A percentile compares a stretch with the other conserved stretches of the same genome.
These are phyloP conservation scores for Rhynchosporium agropyri DNA, from an alignment of 2,329 filamentous ascomycete genomes.

Conservation along the genomic window DNA sequence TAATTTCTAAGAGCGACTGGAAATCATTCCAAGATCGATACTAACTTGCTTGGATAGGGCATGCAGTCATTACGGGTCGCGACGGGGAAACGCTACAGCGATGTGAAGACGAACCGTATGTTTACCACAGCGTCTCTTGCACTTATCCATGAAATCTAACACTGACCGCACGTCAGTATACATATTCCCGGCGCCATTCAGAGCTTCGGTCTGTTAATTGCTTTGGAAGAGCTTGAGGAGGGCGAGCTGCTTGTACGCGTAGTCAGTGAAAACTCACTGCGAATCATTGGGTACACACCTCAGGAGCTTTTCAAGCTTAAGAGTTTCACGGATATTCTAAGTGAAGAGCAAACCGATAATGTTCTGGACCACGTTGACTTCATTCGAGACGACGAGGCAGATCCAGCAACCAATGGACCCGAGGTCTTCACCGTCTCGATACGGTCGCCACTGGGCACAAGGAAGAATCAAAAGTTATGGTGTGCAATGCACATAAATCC, in stretches of 20 bases:
- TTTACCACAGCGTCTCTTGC: background rate
- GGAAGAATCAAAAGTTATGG: conserved; percentile 71
- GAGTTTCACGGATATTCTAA: conserved; percentile 82
- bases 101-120: conserved; percentile 80
- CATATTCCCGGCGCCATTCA: conserved; percentile 84
- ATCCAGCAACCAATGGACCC: conserved; percentile 74
- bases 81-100: conserved; percentile 71
- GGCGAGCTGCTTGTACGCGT: conserved; percentile 71
- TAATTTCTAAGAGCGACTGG: too few relatives aligned
- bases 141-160: background rate
- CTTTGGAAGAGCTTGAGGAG: conserved; percentile 69
- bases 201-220: conserved; percentile 76
- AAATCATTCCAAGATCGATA: too few relatives aligned
- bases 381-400: conserved; percentile 78
- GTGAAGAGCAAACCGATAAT: conserved; percentile 81
- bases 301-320: conserved; percentile 72
- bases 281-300: conserved; percentile 76
- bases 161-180: conserved; percentile 50
- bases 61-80: conserved; percentile 80
- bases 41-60: conserved; percentile 46
- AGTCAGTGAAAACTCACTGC: conserved; percentile 78
- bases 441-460: conserved; percentile 50
- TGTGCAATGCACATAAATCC: conserved; percentile 81
- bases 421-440: conserved; percentile 84
- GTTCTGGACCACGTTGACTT: conserved; percentile 87